Evolutionary conservation across 2,329 filamentous ascomycete genomes (phyloP).

Genomic region (Fusarium continuum): DNA sequence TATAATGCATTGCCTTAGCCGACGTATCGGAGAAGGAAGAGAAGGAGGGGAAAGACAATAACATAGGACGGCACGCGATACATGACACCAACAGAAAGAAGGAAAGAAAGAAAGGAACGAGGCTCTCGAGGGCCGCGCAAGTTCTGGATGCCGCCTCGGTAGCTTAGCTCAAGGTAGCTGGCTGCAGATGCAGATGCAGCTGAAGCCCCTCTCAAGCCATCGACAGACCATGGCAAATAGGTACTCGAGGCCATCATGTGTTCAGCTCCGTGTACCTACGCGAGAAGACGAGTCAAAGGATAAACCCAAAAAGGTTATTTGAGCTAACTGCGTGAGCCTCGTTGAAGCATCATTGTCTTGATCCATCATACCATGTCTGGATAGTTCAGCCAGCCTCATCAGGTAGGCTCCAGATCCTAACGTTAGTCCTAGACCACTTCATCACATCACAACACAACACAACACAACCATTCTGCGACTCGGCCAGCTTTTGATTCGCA

Average conservation of each 20-base stretch:
- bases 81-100: constrained; percentile 3
- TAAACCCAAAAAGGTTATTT: not conserved
- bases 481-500: constrained; percentile 7
- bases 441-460: constrained; percentile 18
- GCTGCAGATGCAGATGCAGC: constrained; percentile 16
- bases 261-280: constrained; percentile 20
- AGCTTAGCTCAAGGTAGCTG: constrained; percentile 17
- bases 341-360: too few relatives aligned
- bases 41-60: not conserved
- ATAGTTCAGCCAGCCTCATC: constrained; percentile 23
- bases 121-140: constrained; percentile 7
- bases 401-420: not conserved
- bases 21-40: not conserved
- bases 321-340: not conserved
- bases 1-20: not conserved
- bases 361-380: not conserved
- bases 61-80: too few relatives aligned
- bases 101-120: too few relatives aligned
- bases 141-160: constrained; percentile 23
- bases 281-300: not conserved
- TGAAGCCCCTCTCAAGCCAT: constrained; percentile 29
- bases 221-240: not conserved
- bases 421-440: constrained; percentile 11
- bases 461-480: constrained; percentile 10
- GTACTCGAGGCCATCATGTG: not conserved